Evolutionary conservation across 768 basidiomycete species (phyloP), one percentile per base, ranked within the genome.

Genomic region (Rhizopogon vulgaris): DNA sequence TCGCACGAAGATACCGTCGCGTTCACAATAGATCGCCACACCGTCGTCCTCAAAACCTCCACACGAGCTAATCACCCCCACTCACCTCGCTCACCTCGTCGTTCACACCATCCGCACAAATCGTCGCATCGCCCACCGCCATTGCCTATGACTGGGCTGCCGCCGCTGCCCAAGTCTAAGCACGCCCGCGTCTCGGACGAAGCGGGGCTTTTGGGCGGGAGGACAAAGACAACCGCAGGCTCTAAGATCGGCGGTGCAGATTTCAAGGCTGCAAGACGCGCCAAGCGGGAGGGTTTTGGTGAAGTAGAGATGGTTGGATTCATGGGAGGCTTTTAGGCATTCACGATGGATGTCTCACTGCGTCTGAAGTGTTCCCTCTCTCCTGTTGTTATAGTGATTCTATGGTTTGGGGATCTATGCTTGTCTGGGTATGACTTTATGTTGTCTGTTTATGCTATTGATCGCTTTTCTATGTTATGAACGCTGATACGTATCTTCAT

Each of bases 291-390:
- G 24, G 60, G 62, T 3, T 55, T 54, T 0, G 58, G 65, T 2
- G 58, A 65, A 49, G 28, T 68, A 10, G 65, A 66, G 55, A 68
- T 68, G 66, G 57, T 68, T 4, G 66, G 66, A 6, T 68, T 68
- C 48, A 9, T 60, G 58, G 52, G 56, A 6, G 49, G 41, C 2
- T 45, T 45, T 15, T 45, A 22, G 22, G 22, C 22, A 22, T 3
- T 22, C 22, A 22, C 22, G 22, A 22, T 22, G 22, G 22, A 22
- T 22, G 22, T 22, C 22, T 22, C n/a, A n/a, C n/a, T n/a, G n/a
- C n/a, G n/a, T n/a, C n/a, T n/a, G n/a, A n/a, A n/a, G n/a, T n/a
- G n/a, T n/a, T n/a, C n/a, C n/a, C n/a, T 22, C 48, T 25, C 24
- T 28, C 24, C 8, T 15, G 18, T 46, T 4, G 48, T 30, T 30